Evolutionary conservation across 768 basidiomycete genomes (phyloP).

Genomic region (Amyloporia xantha): DNA sequence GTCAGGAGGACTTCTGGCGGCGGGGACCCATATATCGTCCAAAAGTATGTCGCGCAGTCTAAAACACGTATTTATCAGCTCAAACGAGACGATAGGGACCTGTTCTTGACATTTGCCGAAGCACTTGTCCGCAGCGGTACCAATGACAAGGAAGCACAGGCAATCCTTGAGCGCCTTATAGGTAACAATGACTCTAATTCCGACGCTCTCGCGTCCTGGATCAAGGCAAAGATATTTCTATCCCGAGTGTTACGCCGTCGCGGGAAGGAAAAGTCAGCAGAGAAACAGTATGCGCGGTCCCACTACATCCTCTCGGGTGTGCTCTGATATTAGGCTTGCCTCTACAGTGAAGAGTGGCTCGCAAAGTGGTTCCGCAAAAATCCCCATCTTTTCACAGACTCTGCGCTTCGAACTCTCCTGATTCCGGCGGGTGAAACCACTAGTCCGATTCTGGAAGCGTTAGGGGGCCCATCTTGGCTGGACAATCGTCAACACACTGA

Average conservation of each 20-base stretch:
- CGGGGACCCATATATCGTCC: background rate
- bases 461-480: conserved; percentile 1
- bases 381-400: background rate
- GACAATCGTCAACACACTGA: background rate
- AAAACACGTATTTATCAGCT: background rate
- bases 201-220: background rate
- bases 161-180: background rate
- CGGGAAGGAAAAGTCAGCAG: background rate
- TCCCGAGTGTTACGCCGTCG: background rate
- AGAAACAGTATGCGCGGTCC: background rate
- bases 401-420: background rate
- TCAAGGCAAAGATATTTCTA: background rate
- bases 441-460: conserved; percentile 1
- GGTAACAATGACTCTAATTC: background rate
- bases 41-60: background rate
- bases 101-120: background rate
- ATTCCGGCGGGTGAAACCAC: background rate
- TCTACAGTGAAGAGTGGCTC: conserved; percentile 1
- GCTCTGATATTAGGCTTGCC: background rate
- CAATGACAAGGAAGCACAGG: background rate
- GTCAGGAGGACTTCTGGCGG: background rate
- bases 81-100: background rate
- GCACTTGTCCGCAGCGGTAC: background rate
- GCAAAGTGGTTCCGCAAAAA: conserved; percentile 4
- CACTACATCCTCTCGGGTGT: background rate